Evolutionary conservation across 345 rosid species (phyloP).

Genomic region (Linum tenue): DNA sequence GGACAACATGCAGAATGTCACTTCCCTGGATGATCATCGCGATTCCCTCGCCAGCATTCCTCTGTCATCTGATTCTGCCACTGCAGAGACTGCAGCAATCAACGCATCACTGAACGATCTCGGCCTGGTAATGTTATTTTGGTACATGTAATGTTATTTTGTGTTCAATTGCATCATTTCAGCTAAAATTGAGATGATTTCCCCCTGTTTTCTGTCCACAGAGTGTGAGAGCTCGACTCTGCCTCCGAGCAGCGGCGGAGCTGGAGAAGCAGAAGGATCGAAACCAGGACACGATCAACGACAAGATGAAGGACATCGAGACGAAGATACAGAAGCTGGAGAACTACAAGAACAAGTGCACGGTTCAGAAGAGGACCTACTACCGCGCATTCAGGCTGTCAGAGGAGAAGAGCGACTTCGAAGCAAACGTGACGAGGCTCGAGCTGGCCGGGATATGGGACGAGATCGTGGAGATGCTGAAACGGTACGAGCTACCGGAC

Average conservation of each 20-base stretch:
- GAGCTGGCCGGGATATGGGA: constrained; percentile 68
- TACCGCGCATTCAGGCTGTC: constrained; percentile 57
- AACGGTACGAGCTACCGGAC: constrained; percentile 55
- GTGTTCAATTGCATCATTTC: background rate
- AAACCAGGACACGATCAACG: constrained; percentile 22
- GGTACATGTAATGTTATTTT: background rate
- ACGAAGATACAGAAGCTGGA: constrained; percentile 12
- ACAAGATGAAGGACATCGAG: constrained; percentile 21
- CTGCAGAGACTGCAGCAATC: constrained; percentile 7
- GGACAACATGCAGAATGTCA: constrained; percentile 12
- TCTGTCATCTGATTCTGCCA: constrained; percentile 22
- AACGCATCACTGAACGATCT: constrained; percentile 36
- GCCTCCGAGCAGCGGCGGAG: constrained; percentile 49
- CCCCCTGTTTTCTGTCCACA: constrained; percentile 15
- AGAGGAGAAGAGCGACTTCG: constrained; percentile 34
- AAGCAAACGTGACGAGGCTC: constrained; percentile 57
- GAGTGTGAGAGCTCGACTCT: constrained; percentile 49
- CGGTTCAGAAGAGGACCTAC: constrained; percentile 30
- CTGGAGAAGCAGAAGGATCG: constrained; percentile 39
- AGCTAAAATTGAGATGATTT: no score
- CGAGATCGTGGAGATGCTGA: constrained; percentile 57
- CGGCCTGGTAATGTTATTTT: constrained; percentile 42
- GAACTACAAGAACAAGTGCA: constrained; percentile 30
- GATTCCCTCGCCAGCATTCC: constrained; percentile 26
- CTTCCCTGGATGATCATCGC: constrained; percentile 13